Base-by-base conservation (phyloP, 179 eudicot genomes). In the Silene coronaria region DNA sequence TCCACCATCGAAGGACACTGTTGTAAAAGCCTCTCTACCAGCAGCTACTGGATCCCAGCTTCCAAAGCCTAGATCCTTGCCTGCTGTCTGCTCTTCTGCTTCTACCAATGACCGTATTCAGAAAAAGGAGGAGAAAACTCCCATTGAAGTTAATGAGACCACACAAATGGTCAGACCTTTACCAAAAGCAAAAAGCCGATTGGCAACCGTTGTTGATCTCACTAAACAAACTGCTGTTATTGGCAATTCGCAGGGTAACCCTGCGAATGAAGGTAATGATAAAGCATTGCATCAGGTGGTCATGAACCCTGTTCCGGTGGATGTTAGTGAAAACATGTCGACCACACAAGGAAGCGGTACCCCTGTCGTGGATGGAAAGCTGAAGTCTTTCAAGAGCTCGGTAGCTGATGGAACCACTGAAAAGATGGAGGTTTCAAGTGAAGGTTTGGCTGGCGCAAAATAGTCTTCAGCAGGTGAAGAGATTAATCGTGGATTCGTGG, bases 11-110 rank as follows among this genome's bases (percentile, higher is more conserved):
- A 73, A 64, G 45, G 58, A 30, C 74, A 77, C 42, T 12, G 8
- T 38, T 12, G 57, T 55, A 11, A 83, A 62, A 38, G 67, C 73
- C 16, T 2, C 78, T 24, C 71, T 30, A n/a, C 67, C 76, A 32
- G 34, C 74, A 24, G 27, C 51, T 74, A 48, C 68, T 27, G 65
- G 32, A 72, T 64, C 61, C 38, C 82, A 67, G 61, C 67, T 27
- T 71, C 57, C 77, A 16, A 76, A 78, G 76, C 67, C 72, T 72
- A 79, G 34, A 68, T 22, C 75, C 24, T 30, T 73, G n/a, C 76
- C 82, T 28, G 5, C 69, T 67, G 27, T 61, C n/a, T 19, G 72
- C 66, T 10, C 73, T 46, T 71, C 67, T 51, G 59, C 24, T 74
- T 17, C 74, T 4, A 42, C 73, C 68, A 71, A 45, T 72, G 79